Base-by-base conservation (phyloP, 2,329 filamentous ascomycete species). In the Amauroascus niger region DNA sequence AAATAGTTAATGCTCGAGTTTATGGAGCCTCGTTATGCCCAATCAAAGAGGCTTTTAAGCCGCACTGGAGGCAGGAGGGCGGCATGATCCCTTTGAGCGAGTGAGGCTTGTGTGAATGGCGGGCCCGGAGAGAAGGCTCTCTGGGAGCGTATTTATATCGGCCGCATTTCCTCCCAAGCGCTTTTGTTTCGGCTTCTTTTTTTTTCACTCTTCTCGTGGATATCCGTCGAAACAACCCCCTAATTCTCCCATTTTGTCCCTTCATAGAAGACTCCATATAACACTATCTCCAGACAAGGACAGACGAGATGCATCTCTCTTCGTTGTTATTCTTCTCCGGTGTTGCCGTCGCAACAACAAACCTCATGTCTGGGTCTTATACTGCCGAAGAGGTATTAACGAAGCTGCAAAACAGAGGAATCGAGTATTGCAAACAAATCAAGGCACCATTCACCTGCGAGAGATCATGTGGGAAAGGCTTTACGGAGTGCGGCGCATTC, bases 391-490 rank as follows among this genome's bases (percentile, higher is more conserved):
- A 48, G 26, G 28, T 41, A 14, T 26, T 52, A n/a, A n/a, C 5
- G 6, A 45, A 41, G 14, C 26, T 45, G 6, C 7, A 53, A 41
- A 53, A 41, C 43, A 33, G 48, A 44, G 16, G 16, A 6, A 18
- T 52, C 41, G 40, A 48, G 13, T 33, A 14, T 14, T 55, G 53
- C 35, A 51, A 52, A 30, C 14, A 22, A 32, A 48, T 55, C 32
- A 43, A 24, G 26, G 9, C 22, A 14, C 53, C 53, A 14, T 48
- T 37, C 20, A 49, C 54, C 13, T 56, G 54, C 28, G 49, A 33
- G 24, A 49, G 39, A 22, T 56, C 49, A 3, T 56, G 49, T 22
- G 54, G 54, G 6, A 3, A n/a, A 20, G 54, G 30, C 13, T 56
- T 41, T 35, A 26, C 37, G 11, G 35, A 47, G 20, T 56, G 54